A percentile compares a stretch with the other conserved stretches of the same genome.
phyloP scores from a whole-genome alignment of 192 early-diverging fungal species.

The Geranomyces michiganensis region DNA sequence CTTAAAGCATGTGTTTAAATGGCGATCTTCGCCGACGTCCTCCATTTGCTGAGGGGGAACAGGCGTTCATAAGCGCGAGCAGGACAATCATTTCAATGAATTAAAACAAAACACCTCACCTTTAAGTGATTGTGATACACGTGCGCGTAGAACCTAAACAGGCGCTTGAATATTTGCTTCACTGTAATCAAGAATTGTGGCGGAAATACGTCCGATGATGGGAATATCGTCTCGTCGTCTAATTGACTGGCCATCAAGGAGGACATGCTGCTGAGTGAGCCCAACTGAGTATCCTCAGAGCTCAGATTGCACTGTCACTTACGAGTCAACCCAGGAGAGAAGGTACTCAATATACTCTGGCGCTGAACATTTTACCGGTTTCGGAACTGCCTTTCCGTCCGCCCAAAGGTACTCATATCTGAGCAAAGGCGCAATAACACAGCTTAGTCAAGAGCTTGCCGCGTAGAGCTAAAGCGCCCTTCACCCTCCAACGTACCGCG shows the following conservation, averaged over 20 bases:
- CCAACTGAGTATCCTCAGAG: too few relatives aligned
- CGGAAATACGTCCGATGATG: conserved; percentile 35
- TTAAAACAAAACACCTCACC: conserved; percentile 10
- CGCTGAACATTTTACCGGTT: conserved; percentile 35
- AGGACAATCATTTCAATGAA: not conserved
- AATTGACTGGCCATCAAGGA: conserved; percentile 15
- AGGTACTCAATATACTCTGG: conserved; percentile 42
- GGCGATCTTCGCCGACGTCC: conserved; percentile 44
- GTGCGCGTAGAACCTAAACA: conserved; percentile 45
- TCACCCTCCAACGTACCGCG: conserved; percentile 3
- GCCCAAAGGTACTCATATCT: conserved; percentile 51
- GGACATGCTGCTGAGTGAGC: not conserved
- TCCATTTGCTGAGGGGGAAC: conserved; percentile 40
- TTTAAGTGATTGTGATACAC: conserved; percentile 43
- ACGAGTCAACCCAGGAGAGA: conserved; percentile 39
- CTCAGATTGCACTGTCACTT: too few relatives aligned
- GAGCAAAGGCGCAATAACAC: not conserved
- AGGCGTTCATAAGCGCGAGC: not conserved
- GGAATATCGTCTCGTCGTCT: conserved; percentile 38
- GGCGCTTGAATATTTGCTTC: conserved; percentile 41
- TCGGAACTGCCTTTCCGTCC: conserved; percentile 43
- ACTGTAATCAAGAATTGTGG: conserved; percentile 29
- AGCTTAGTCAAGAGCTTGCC: too few relatives aligned
- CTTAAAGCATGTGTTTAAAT: conserved; percentile 49
- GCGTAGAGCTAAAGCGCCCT: too few relatives aligned